Base-by-base conservation (phyloP, 768 basidiomycete genomes). In the Rhizopogon salebrosus region DNA sequence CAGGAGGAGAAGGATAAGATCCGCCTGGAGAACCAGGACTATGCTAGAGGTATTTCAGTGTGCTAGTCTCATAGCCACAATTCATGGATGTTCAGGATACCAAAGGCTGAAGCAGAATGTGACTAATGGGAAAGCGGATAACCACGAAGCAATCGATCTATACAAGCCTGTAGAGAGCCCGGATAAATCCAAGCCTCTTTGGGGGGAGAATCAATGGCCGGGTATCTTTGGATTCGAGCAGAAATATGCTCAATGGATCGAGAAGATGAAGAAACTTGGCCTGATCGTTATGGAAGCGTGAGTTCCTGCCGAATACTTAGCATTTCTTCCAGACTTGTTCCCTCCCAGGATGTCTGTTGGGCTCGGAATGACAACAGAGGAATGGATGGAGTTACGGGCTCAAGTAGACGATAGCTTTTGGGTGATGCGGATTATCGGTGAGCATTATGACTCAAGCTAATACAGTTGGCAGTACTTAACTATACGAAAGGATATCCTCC, bases 141-240 rank as follows among this genome's bases (percentile, higher is more conserved):
- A 84, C 55, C 90, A 92, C 56, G 92, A 95, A 72, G 90, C 80
- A 2, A 66, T 94, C 36, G 93, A 95, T 61, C 80, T 91, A 49
- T 93, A 92, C 63, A 80, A 75, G 24, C 89, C 89, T 1, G 84
- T 88, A 2, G 76, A 79, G 41, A 71, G 77, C 23, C 84, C 87
- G 0, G 84, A 92, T 64, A 89, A 79, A 68, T 76, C 79, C 8
- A 82, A 80, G 49, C 80, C 83, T 0, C 67, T 95, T 0, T 85
- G 87, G 82, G 93, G 93, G 11, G 82, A 84, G 66, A 97, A 95
- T 62, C 92, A 90, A 54, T 95, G 90, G 87, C 93, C 92, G 0
- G 58, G 62, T 3, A 73, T 84, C 23, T 66, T 71, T 1, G 68
- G 64, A 0, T 93, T 94, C 62, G 73, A 67, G 52, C 73, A 77